A percentile compares a stretch with the other conserved stretches of the same genome.
These are phyloP conservation scores for Aspergillus haitiensis DNA, from an alignment of 495 filamentous ascomycete genomes.

Conservation along the genomic window DNA sequence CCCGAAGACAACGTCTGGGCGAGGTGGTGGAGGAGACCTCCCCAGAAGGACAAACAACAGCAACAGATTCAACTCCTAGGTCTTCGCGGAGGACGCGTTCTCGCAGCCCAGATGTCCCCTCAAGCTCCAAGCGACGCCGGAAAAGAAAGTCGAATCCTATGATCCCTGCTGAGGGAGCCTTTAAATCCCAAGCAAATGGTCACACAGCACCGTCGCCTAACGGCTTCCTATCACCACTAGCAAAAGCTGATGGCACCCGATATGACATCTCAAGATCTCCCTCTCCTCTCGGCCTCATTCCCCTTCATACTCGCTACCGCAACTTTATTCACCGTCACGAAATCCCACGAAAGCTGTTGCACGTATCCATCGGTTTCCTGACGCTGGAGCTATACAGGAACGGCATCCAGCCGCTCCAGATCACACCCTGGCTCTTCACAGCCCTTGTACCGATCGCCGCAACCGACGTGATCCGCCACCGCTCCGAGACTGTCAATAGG, in stretches of 20 bases:
- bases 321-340: constrained; percentile 54
- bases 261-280: constrained; percentile 83
- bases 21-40: constrained; percentile 44
- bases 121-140: constrained; percentile 39
- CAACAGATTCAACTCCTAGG: constrained; percentile 36
- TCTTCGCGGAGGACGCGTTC: constrained; percentile 41
- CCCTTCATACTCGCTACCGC: constrained; percentile 69
- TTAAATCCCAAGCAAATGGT: constrained; percentile 43
- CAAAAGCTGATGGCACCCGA: constrained; percentile 56
- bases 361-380: constrained; percentile 95
- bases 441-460: constrained; percentile 83
- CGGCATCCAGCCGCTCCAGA: constrained; percentile 68
- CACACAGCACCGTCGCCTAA: constrained; percentile 44
- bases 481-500: constrained; percentile 74
- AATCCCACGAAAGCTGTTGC: constrained; percentile 48
- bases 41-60: constrained; percentile 19
- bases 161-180: constrained; percentile 32
- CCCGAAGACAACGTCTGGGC: constrained; percentile 49
- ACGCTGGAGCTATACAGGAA: constrained; percentile 78
- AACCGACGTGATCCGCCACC: constrained; percentile 81
- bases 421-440: constrained; percentile 80
- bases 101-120: constrained; percentile 24
- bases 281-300: constrained; percentile 89
- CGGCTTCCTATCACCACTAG: constrained; percentile 69
- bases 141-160: constrained; percentile 47